A percentile compares a stretch with the other conserved stretches of the same genome.
Evolutionary conservation across 176 grass and related monocot species (phyloP).

Genomic region (Oropetium thomaeum): DNA sequence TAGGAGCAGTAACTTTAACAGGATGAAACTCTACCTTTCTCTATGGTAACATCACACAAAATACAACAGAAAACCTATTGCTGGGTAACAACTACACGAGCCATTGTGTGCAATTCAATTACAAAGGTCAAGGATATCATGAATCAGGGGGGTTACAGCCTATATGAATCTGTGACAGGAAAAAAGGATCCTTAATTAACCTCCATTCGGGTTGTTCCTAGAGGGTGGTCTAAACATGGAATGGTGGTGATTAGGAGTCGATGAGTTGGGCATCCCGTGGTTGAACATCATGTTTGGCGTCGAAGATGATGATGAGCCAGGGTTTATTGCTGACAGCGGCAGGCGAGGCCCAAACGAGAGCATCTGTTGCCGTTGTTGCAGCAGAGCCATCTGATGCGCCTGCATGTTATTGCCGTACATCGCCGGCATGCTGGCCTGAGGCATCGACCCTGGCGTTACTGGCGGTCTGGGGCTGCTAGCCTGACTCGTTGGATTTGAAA

Average conservation of each 20-base stretch:
- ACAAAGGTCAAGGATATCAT: slow-evolving; percentile 33
- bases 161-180: slow-evolving; percentile 17
- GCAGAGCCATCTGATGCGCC: slow-evolving; percentile 68
- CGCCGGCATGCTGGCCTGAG: slow-evolving; percentile 33
- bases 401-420: slow-evolving; percentile 57
- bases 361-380: slow-evolving; percentile 61
- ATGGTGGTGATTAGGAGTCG: slow-evolving; percentile 52
- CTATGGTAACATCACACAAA: slow-evolving; percentile 7
- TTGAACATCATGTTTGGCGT: slow-evolving; percentile 59
- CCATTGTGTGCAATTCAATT: slow-evolving; percentile 43
- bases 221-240: slow-evolving; percentile 64
- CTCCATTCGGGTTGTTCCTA: slow-evolving; percentile 65
- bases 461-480: slow-evolving; percentile 33
- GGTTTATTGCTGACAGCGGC: slow-evolving; percentile 77
- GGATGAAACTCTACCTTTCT: neutral
- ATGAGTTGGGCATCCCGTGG: slow-evolving; percentile 46
- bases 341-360: slow-evolving; percentile 68
- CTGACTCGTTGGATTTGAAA: slow-evolving; percentile 47
- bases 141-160: slow-evolving; percentile 27
- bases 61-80: slow-evolving; percentile 24
- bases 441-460: slow-evolving; percentile 24
- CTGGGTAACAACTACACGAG: slow-evolving; percentile 16
- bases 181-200: slow-evolving; percentile 24
- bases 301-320: slow-evolving; percentile 40
- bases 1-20: neutral